Percentiles rank a stretch among this genome's conserved stretches.
Conservation (phyloP, 2,329 filamentous ascomycete genomes). For the Epichloe coenophiala region DNA sequence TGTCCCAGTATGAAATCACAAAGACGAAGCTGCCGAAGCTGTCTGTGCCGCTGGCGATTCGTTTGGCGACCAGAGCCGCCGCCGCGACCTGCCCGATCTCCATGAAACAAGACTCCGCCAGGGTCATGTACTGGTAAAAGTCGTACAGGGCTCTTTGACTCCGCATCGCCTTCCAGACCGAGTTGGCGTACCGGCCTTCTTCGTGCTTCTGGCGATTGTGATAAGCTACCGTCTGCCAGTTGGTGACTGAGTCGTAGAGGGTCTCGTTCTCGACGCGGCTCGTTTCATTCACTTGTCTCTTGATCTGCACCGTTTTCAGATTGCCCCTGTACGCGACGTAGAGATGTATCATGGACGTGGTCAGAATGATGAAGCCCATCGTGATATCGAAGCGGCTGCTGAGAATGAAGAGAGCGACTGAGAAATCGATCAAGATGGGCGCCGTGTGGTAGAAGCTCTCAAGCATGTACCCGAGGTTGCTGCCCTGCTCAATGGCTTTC, state of each 20-base stretch:
- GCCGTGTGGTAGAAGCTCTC: constrained; percentile 28
- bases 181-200: constrained; percentile 9
- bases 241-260: constrained; percentile 11
- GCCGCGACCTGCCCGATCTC: constrained; percentile 9
- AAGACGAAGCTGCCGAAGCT: constrained; percentile 36
- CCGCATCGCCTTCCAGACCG: constrained; percentile 5
- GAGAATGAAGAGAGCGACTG: constrained; percentile 45
- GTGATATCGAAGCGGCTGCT: constrained; percentile 35
- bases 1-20: constrained; percentile 49
- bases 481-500: constrained; percentile 47
- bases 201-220: constrained; percentile 15
- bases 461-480: constrained; percentile 41
- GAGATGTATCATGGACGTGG: constrained; percentile 7
- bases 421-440: constrained; percentile 10
- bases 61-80: constrained; percentile 2
- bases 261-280: constrained; percentile 8
- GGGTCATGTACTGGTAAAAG: constrained; percentile 3
- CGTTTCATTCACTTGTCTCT: constrained; percentile 7
- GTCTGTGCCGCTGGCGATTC: constrained; percentile 21
- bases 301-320: constrained; percentile 4
- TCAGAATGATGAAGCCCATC: constrained; percentile 11
- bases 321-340: constrained; percentile 9
- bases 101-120: constrained; percentile 7
- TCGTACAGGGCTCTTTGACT: constrained; percentile 6
- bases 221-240: constrained; percentile 40